Percentiles rank a stretch among this genome's conserved stretches.
These are phyloP conservation scores for Neostapfia colusana DNA, from an alignment of 176 grass and related monocot species.

Conservation along the genomic window DNA sequence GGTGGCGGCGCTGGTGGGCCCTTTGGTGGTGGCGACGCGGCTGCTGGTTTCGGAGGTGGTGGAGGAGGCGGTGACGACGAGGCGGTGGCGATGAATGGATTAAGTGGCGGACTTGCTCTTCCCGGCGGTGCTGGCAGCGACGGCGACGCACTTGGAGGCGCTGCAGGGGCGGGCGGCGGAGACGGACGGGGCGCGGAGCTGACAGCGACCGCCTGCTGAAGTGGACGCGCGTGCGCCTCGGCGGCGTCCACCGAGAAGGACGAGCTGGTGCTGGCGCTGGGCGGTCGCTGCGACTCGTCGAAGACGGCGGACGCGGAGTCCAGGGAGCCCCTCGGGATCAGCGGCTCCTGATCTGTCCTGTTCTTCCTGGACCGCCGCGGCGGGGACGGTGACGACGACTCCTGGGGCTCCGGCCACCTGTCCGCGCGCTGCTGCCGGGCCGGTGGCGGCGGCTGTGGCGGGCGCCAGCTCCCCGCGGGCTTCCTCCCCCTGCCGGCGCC, in stretches of 20 bases:
- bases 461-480: not conserved
- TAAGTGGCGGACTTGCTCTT: slow-evolving; percentile 33
- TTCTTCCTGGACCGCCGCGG: slow-evolving; percentile 35
- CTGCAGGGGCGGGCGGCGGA: slow-evolving; percentile 23
- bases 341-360: slow-evolving; percentile 61
- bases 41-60: slow-evolving; percentile 41
- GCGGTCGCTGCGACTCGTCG: slow-evolving; percentile 44
- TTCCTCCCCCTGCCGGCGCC: slow-evolving; percentile 14
- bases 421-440: slow-evolving; percentile 33
- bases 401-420: slow-evolving; percentile 17
- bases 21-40: slow-evolving; percentile 24
- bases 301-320: slow-evolving; percentile 53
- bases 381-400: slow-evolving; percentile 24
- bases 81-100: not conserved
- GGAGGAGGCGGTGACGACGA: slow-evolving; percentile 29
- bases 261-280: slow-evolving; percentile 39
- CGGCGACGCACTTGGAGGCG: slow-evolving; percentile 23
- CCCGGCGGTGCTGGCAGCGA: slow-evolving; percentile 35
- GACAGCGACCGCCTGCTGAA: slow-evolving; percentile 7
- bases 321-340: slow-evolving; percentile 54
- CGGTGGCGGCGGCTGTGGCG: slow-evolving; percentile 30
- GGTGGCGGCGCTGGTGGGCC: slow-evolving; percentile 48
- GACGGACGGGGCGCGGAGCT: slow-evolving; percentile 26
- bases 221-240: slow-evolving; percentile 18
- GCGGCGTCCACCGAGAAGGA: slow-evolving; percentile 38